These are phyloP conservation scores for Populus tomentosa DNA, from an alignment of 441 rosid species.

Conservation along the genomic window DNA sequence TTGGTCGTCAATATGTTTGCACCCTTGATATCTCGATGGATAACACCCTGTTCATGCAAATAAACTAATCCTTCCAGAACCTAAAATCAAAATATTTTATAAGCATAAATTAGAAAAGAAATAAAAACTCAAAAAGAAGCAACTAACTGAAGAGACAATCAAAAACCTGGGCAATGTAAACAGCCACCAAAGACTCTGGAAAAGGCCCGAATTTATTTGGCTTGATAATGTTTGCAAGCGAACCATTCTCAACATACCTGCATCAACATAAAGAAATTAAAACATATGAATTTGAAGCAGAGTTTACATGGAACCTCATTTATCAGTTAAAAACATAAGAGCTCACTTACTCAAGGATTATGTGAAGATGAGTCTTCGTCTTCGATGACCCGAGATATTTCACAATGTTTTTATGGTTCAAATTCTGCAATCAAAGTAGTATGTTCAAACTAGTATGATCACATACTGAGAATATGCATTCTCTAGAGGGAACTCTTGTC, in stretches of 20 bases:
- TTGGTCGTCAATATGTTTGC: conserved; percentile 97
- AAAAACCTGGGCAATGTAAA: conserved; percentile 96
- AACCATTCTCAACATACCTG: conserved; percentile 99
- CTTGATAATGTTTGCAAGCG: conserved; percentile 97
- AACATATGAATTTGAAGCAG: conserved; percentile 10
- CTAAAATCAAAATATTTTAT: conserved; percentile 33
- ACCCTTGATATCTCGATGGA: conserved; percentile 99
- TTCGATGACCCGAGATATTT: conserved; percentile 95
- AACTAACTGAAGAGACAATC: conserved; percentile 21
- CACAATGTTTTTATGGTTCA: conserved; percentile 98
- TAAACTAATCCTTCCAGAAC: conserved; percentile 98
- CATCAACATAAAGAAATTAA: conserved; percentile 9
- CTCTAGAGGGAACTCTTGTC: background rate
- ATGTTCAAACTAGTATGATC: conserved; percentile 13
- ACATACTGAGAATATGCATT: conserved; percentile 2
- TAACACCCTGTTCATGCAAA: conserved; percentile 98
- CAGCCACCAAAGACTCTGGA: conserved; percentile 95
- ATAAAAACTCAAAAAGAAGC: conserved; percentile 8
- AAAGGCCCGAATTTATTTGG: conserved; percentile 99
- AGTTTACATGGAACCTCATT: conserved; percentile 2
- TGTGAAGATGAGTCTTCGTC: conserved; percentile 95
- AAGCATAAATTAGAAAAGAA: conserved; percentile 18
- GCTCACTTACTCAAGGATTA: conserved; percentile 87
- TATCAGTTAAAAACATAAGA: conserved; percentile 7
- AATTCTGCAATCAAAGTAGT: conserved; percentile 49